A percentile compares a stretch with the other conserved stretches of the same genome.
Conservation (phyloP, 2,329 filamentous ascomycete species). For the Rutstroemia sp. region DNA sequence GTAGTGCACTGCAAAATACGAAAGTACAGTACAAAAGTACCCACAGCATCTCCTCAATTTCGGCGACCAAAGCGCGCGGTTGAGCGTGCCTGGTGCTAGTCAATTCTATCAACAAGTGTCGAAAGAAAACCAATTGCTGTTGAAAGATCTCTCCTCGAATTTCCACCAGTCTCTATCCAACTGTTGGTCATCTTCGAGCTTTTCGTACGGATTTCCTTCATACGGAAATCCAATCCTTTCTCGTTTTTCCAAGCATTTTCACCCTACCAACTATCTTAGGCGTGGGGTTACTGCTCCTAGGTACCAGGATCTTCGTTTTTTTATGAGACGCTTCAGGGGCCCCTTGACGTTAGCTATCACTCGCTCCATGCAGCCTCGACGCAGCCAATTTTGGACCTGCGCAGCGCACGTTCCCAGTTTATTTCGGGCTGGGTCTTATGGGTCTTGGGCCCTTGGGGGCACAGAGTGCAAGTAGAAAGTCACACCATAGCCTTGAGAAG, state of each 20-base stretch:
- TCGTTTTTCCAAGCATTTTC: background rate
- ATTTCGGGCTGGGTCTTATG: background rate
- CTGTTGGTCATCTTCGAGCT: too few relatives aligned
- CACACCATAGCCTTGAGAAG: background rate
- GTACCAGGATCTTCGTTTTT: background rate
- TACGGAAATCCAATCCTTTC: too few relatives aligned
- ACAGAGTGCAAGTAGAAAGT: background rate
- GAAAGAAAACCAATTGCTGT: background rate
- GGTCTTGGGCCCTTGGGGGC: background rate
- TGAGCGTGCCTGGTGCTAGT: background rate
- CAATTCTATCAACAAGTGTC: background rate
- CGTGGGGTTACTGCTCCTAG: background rate
- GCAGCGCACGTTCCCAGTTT: constrained; percentile 6
- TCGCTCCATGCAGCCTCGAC: constrained; percentile 8
- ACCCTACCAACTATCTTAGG: background rate
- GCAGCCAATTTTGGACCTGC: constrained; percentile 7
- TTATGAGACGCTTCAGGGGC: constrained; percentile 2
- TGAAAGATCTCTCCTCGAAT: background rate
- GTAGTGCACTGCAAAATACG: too few relatives aligned
- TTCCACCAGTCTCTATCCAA: too few relatives aligned
- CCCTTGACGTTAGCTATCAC: background rate
- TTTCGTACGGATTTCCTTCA: background rate
- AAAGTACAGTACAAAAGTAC: background rate
- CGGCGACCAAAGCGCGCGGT: background rate
- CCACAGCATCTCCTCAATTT: background rate